These are phyloP conservation scores for Fusarium pseudograminearum DNA, from an alignment of 2,329 filamentous ascomycete species.

Conservation along the genomic window DNA sequence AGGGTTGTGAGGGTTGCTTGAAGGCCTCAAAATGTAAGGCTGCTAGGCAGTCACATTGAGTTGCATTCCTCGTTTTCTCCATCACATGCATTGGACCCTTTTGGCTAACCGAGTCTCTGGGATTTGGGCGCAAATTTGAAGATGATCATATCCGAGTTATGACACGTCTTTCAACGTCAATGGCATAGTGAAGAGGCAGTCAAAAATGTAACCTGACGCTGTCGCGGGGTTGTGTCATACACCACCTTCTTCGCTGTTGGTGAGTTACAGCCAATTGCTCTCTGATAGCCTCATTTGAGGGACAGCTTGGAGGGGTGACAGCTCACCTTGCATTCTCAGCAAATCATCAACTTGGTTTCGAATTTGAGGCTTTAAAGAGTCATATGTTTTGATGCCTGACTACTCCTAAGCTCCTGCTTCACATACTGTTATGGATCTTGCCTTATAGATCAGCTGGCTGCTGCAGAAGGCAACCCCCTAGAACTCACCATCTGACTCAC, in stretches of 20 bases:
- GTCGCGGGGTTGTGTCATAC: neutral
- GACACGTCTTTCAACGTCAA: slow-evolving; percentile 14
- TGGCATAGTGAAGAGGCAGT: neutral
- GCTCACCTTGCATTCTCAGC: slow-evolving; percentile 14
- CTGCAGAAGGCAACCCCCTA: slow-evolving; percentile 2
- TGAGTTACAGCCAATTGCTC: slow-evolving; percentile 7
- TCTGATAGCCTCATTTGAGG: slow-evolving; percentile 3
- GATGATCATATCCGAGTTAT: slow-evolving; percentile 17
- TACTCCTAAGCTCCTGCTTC: neutral
- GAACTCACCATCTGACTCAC: neutral
- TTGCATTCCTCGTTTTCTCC: neutral
- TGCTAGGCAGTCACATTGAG: neutral
- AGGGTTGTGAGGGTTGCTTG: neutral
- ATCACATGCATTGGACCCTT: neutral
- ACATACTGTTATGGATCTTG: neutral
- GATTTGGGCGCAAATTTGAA: neutral
- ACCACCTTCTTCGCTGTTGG: neutral
- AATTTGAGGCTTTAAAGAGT: slow-evolving; percentile 3
- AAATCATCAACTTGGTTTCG: neutral
- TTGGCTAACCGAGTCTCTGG: neutral
- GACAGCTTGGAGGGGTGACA: slow-evolving; percentile 8
- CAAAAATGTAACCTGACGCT: neutral
- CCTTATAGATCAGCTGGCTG: neutral
- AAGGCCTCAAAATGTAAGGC: slow-evolving; percentile 14
- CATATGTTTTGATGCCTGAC: slow-evolving; percentile 14